A percentile compares a stretch with the other conserved stretches of the same genome.
Evolutionary conservation across 192 early-diverging fungal genomes (phyloP).

Genomic region (Linderina pennispora): DNA sequence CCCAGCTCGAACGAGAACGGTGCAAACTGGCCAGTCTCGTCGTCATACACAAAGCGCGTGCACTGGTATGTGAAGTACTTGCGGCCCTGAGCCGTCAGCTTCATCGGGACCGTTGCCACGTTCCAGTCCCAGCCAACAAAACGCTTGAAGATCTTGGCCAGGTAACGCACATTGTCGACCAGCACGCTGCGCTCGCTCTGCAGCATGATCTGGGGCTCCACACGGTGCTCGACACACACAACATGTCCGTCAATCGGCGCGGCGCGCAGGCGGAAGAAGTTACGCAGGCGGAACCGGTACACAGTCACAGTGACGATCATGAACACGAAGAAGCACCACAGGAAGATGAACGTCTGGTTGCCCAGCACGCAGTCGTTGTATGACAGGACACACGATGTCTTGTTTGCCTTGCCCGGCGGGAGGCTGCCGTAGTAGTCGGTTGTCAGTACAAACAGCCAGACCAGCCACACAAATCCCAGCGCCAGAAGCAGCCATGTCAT

Average conservation of each 20-base stretch:
- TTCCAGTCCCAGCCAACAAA: slow-evolving; percentile 35
- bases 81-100: slow-evolving; percentile 44
- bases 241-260: slow-evolving; percentile 25
- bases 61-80: slow-evolving; percentile 67
- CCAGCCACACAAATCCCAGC: slow-evolving; percentile 30
- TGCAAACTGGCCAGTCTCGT: slow-evolving; percentile 47
- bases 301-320: slow-evolving; percentile 33
- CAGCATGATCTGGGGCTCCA: slow-evolving; percentile 26
- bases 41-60: slow-evolving; percentile 65
- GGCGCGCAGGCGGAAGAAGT: slow-evolving; percentile 51
- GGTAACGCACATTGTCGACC: slow-evolving; percentile 11
- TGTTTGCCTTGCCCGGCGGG: slow-evolving; percentile 1
- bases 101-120: slow-evolving; percentile 39
- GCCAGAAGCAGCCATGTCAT: slow-evolving; percentile 30
- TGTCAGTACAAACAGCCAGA: slow-evolving; percentile 30
- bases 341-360: slow-evolving; percentile 43
- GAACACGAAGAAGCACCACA: slow-evolving; percentile 49
- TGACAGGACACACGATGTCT: slow-evolving; percentile 20
- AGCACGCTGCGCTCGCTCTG: slow-evolving; percentile 16
- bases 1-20: slow-evolving; percentile 56
- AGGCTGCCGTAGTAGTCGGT: slow-evolving; percentile 45
- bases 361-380: slow-evolving; percentile 30
- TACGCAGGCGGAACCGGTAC: slow-evolving; percentile 30
- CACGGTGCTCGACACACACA: slow-evolving; percentile 45
- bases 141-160: slow-evolving; percentile 10